Evolutionary conservation across 495 filamentous ascomycete species (phyloP).

Genomic region (Penicillium desertorum): DNA sequence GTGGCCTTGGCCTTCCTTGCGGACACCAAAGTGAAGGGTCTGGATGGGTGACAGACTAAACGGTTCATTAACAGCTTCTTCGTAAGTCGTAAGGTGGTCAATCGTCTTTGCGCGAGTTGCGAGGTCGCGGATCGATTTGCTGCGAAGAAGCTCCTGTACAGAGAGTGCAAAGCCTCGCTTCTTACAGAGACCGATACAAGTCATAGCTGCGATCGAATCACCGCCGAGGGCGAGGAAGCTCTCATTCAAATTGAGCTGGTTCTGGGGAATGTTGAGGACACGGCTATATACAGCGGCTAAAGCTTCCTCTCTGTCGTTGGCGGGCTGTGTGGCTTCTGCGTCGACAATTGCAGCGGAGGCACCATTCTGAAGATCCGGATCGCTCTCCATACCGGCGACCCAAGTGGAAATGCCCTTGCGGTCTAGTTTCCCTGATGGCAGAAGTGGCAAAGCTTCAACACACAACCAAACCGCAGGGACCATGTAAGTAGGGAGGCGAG

Average conservation of each 20-base stretch:
- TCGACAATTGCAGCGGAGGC: background rate
- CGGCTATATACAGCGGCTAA: conserved; percentile 49
- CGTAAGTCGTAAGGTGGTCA: conserved; percentile 31
- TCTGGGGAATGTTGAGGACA: conserved; percentile 51
- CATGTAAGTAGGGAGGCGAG: conserved; percentile 54
- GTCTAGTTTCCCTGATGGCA: conserved; percentile 55
- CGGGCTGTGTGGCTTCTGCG: conserved; percentile 21
- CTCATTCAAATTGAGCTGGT: conserved; percentile 51
- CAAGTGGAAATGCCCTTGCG: conserved; percentile 40
- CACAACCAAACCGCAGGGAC: conserved; percentile 53
- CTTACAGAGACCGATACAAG: conserved; percentile 54
- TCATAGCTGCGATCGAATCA: conserved; percentile 71
- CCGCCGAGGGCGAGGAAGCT: conserved; percentile 66
- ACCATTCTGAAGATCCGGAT: conserved; percentile 21
- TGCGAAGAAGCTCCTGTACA: conserved; percentile 52
- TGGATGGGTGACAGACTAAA: conserved; percentile 74
- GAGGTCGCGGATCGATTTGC: conserved; percentile 47
- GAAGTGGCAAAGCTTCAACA: conserved; percentile 49
- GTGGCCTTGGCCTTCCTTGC: conserved; percentile 57
- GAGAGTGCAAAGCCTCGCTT: conserved; percentile 54
- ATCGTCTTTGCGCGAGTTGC: conserved; percentile 37
- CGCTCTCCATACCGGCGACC: conserved; percentile 36
- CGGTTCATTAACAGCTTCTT: conserved; percentile 44
- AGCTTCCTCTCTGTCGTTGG: conserved; percentile 37
- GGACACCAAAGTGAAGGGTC: conserved; percentile 62